Percentiles rank a stretch among this genome's conserved stretches.
Conservation (phyloP, 148 eudicot species). For the Suaeda aralocaspica region DNA sequence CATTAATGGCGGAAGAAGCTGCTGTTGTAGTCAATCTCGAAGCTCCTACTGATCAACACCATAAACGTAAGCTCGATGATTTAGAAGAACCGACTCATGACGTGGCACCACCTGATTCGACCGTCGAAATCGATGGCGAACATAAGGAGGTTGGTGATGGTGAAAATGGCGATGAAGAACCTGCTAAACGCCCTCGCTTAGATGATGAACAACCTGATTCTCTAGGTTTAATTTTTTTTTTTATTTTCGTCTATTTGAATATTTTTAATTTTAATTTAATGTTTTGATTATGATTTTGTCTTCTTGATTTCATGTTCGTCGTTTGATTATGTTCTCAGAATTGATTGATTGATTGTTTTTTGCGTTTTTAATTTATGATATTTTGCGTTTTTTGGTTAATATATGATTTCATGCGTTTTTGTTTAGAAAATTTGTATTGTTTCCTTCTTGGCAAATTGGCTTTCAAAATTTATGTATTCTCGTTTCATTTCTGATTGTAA, state of each 20-base stretch:
- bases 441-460: too few species aligned
- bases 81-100: constrained; percentile 35
- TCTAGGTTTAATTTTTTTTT: constrained; percentile 29
- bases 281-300: too few species aligned
- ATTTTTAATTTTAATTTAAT: neutral
- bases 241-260: neutral
- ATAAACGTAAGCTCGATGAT: constrained; percentile 62
- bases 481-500: too few species aligned
- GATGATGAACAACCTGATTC: constrained; percentile 42
- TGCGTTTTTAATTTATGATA: too few species aligned
- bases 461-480: too few species aligned
- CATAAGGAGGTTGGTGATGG: constrained; percentile 4
- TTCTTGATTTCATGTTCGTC: too few species aligned
- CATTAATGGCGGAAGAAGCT: constrained; percentile 48
- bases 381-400: too few species aligned
- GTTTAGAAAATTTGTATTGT: too few species aligned
- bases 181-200: constrained; percentile 60
- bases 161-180: constrained; percentile 29
- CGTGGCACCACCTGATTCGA: constrained; percentile 16
- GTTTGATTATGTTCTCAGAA: too few species aligned
- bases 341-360: too few species aligned
- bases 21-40: constrained; percentile 26
- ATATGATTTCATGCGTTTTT: too few species aligned
- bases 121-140: constrained; percentile 22
- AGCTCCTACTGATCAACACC: constrained; percentile 35